Percentiles rank a stretch among this genome's conserved stretches.
phyloP scores from a whole-genome alignment of 164 flowering plant species.

The Malania oleifera region DNA sequence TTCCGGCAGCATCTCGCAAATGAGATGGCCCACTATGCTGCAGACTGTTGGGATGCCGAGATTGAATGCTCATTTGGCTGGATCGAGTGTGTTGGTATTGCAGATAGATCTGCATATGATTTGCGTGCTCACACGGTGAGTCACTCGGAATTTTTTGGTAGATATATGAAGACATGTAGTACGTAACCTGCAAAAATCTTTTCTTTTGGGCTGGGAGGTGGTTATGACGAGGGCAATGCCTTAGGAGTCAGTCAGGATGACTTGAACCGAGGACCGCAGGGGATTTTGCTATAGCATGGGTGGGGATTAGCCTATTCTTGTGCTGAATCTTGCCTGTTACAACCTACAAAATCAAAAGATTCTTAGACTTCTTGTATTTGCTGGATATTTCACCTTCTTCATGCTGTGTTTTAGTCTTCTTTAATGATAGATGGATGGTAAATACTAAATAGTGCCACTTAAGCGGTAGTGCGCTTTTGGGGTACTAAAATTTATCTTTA shows the following conservation, averaged over 20 bases:
- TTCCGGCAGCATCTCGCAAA: constrained; percentile 95
- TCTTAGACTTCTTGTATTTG: not conserved
- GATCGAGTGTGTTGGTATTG: constrained; percentile 99
- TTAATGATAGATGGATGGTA: not conserved
- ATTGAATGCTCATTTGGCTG: constrained; percentile 96
- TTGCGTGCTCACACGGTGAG: constrained; percentile 83
- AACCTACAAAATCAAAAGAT: not conserved
- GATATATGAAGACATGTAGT: not conserved
- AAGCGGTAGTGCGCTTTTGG: not conserved
- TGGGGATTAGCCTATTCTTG: too few relatives aligned
- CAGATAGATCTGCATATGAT: constrained; percentile 96
- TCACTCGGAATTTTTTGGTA: not conserved
- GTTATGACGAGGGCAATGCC: too few relatives aligned
- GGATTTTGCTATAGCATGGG: too few relatives aligned
- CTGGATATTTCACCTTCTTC: not conserved
- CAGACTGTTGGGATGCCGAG: constrained; percentile 99
- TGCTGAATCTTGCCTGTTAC: too few relatives aligned
- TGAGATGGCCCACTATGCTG: constrained; percentile 99
- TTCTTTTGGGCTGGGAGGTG: too few relatives aligned
- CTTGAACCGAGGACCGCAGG: too few relatives aligned
- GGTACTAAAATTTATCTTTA: not conserved
- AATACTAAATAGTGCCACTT: not conserved
- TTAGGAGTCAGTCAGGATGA: too few relatives aligned
- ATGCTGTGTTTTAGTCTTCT: not conserved
- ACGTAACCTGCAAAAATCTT: not conserved